Evolutionary conservation across 2,329 filamentous ascomycete species (phyloP).

Genomic region (Escovopsis sp.): DNA sequence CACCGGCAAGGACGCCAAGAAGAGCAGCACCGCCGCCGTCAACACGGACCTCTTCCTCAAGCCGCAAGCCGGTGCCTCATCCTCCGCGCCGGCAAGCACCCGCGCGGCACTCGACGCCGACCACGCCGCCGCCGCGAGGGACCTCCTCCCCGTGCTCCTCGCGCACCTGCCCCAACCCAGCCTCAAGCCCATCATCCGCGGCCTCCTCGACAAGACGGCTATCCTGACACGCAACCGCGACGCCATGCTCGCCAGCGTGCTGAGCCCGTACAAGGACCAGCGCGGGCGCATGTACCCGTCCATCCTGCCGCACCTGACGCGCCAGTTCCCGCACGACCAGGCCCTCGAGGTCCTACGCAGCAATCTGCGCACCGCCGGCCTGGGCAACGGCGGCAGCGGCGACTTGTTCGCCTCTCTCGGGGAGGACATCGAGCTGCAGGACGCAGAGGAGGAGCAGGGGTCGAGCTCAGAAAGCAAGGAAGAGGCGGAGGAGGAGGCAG

Average conservation of each 20-base stretch:
- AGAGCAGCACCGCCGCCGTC: slow-evolving; percentile 28
- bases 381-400: slow-evolving; percentile 12
- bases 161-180: slow-evolving; percentile 48
- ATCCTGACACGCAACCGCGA: slow-evolving; percentile 54
- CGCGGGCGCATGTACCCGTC: slow-evolving; percentile 53
- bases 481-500: slow-evolving; percentile 3
- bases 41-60: slow-evolving; percentile 63
- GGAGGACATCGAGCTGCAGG: slow-evolving; percentile 22
- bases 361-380: slow-evolving; percentile 33
- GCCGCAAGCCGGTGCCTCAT: slow-evolving; percentile 13
- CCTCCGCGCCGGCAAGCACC: too few relatives aligned
- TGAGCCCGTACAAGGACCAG: slow-evolving; percentile 58
- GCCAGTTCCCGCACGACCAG: slow-evolving; percentile 46
- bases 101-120: slow-evolving; percentile 23
- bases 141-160: slow-evolving; percentile 49
- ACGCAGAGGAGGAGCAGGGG: slow-evolving; percentile 25
- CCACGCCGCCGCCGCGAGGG: slow-evolving; percentile 41
- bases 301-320: slow-evolving; percentile 65
- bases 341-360: slow-evolving; percentile 57
- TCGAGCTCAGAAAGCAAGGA: slow-evolving; percentile 4
- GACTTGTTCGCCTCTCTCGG: slow-evolving; percentile 15
- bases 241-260: slow-evolving; percentile 66
- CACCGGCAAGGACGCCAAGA: slow-evolving; percentile 16
- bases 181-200: slow-evolving; percentile 56
- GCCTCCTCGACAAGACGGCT: slow-evolving; percentile 66